Evolutionary conservation across 306 rosid genomes (phyloP).

Genomic region (Lupinus albus): DNA sequence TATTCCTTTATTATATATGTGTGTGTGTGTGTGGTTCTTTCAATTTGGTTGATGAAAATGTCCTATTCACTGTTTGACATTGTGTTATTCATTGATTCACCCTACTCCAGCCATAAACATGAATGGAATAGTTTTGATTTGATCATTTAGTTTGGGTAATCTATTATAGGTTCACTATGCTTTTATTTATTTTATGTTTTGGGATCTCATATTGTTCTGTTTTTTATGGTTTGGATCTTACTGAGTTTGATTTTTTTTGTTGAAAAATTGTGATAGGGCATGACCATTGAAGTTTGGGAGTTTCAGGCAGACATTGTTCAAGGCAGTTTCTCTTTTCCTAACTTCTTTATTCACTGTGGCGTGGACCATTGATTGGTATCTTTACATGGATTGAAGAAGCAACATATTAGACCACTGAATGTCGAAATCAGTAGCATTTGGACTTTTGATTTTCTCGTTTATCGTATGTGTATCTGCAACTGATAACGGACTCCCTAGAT

Average conservation of each 20-base stretch:
- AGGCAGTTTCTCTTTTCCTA: background rate
- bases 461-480: conserved; percentile 51
- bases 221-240: conserved; percentile 37
- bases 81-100: conserved; percentile 39
- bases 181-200: background rate
- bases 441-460: conserved; percentile 46
- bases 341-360: background rate
- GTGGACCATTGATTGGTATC: conserved; percentile 32
- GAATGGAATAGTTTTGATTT: background rate
- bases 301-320: conserved; percentile 37
- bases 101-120: background rate
- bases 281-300: conserved; percentile 40
- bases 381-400: conserved; percentile 60
- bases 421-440: conserved; percentile 61
- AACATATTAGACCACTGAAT: conserved; percentile 53
- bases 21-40: too few relatives aligned
- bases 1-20: background rate
- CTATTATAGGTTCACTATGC: background rate
- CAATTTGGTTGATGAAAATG: conserved; percentile 39
- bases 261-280: conserved; percentile 53
- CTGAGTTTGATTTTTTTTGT: background rate
- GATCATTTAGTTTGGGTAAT: conserved; percentile 3
- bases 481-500: conserved; percentile 55
- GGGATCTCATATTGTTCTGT: conserved; percentile 42
- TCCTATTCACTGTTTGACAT: conserved; percentile 38